phyloP scores from a whole-genome alignment of 2,329 filamentous ascomycete genomes.

The Tetracladium maxilliforme region DNA sequence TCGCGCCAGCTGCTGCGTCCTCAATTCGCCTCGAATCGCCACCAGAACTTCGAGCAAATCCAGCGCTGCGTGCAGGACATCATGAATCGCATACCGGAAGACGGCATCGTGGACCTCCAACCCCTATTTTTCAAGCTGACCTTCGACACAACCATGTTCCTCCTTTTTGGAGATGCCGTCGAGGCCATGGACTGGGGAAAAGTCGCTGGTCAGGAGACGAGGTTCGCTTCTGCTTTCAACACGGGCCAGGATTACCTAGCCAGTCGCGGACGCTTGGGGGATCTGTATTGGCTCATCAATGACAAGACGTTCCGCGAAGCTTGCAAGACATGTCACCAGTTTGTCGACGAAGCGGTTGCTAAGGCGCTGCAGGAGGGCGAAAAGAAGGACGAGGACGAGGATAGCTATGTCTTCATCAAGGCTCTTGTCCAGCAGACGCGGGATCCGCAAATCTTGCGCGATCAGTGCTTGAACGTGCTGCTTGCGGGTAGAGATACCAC shows the following conservation, averaged over 20 bases:
- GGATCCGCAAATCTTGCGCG: conserved; percentile 19
- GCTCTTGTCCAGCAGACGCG: conserved; percentile 20
- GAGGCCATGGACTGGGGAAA: conserved; percentile 8
- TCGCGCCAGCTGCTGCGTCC: conserved; percentile 20
- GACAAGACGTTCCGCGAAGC: conserved; percentile 13
- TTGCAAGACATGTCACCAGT: conserved; percentile 10
- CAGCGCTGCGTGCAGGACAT: conserved; percentile 11
- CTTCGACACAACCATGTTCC: conserved; percentile 39
- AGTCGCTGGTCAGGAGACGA: conserved; percentile 6
- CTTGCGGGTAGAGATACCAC: conserved; percentile 12
- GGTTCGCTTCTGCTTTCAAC: conserved; percentile 21
- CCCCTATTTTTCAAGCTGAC: conserved; percentile 39
- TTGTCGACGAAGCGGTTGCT: conserved; percentile 5
- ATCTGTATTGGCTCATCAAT: conserved; percentile 11
- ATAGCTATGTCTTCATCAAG: conserved; percentile 24
- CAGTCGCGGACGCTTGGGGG: conserved; percentile 12
- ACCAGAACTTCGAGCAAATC: conserved; percentile 16
- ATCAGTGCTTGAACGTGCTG: conserved; percentile 18
- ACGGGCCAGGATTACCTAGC: conserved; percentile 16
- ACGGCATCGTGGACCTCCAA: conserved; percentile 27
- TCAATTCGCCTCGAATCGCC: conserved; percentile 18
- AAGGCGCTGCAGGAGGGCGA: conserved; percentile 7
- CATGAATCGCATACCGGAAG: conserved; percentile 9
- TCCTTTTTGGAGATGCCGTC: conserved; percentile 36
- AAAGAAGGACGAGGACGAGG: conserved; percentile 7